Percentiles rank a stretch among this genome's conserved stretches.
These are phyloP conservation scores for Penicillium arizonense DNA, from an alignment of 495 filamentous ascomycete genomes.

Conservation along the genomic window DNA sequence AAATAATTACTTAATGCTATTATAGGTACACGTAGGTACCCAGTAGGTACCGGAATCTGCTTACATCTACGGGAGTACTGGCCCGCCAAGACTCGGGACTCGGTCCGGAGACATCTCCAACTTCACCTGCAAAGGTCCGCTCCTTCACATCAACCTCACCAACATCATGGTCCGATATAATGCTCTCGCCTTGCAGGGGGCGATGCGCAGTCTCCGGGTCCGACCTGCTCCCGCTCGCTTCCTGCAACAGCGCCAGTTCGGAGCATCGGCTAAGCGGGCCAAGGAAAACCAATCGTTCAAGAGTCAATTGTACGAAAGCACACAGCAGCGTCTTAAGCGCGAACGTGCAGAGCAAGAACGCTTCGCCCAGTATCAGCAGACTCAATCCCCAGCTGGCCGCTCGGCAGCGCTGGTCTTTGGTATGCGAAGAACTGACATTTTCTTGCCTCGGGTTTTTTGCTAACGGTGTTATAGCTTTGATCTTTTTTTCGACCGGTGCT, in stretches of 20 bases:
- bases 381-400: constrained; percentile 50
- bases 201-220: constrained; percentile 20
- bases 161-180: constrained; percentile 19
- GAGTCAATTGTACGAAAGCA: constrained; percentile 85
- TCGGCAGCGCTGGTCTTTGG: constrained; percentile 63
- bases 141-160: constrained; percentile 1
- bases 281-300: constrained; percentile 60
- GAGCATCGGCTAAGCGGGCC: constrained; percentile 17
- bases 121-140: background rate
- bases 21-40: too few relatives aligned
- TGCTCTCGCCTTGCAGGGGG: constrained; percentile 16
- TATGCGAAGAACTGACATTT: constrained; percentile 31
- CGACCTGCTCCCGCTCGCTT: constrained; percentile 8
- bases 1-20: too few relatives aligned
- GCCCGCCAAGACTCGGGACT: constrained; percentile 2
- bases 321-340: constrained; percentile 67
- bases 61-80: too few relatives aligned
- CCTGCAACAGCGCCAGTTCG: constrained; percentile 22
- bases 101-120: constrained; percentile 3
- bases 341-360: constrained; percentile 70
- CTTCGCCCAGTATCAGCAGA: constrained; percentile 56
- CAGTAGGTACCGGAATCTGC: too few relatives aligned
- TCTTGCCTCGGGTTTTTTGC: background rate
- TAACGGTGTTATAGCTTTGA: constrained; percentile 39
- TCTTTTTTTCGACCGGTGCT: constrained; percentile 58